These are phyloP conservation scores for Rhexocercosporidium sp. DNA, from an alignment of 2,329 filamentous ascomycete genomes.

Conservation along the genomic window DNA sequence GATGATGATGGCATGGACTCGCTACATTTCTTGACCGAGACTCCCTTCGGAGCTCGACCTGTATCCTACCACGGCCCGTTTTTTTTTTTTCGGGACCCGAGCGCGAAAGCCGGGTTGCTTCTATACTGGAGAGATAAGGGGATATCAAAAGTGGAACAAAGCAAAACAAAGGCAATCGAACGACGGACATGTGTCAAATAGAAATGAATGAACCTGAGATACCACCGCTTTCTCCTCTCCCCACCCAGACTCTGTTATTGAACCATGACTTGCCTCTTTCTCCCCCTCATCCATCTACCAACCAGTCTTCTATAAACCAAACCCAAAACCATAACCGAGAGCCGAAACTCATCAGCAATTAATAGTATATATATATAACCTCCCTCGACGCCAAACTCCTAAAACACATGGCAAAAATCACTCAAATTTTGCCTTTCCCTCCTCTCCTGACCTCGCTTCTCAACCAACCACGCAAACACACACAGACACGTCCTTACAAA, in stretches of 20 bases:
- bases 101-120: not conserved
- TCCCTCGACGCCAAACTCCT: no score
- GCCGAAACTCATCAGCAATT: no score
- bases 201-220: not conserved
- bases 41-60: not conserved
- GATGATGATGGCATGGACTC: not conserved
- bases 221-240: not conserved
- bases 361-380: no score
- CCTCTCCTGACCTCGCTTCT: no score
- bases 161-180: not conserved
- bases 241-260: not conserved
- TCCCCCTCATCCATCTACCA: no score
- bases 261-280: no score
- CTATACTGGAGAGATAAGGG: not conserved
- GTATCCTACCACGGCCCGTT: slow-evolving; percentile 6
- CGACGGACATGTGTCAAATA: not conserved
- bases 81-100: not conserved
- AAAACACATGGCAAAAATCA: no score
- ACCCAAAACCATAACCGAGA: no score
- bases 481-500: no score
- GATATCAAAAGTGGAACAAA: not conserved
- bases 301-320: no score
- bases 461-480: no score
- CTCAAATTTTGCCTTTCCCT: no score
- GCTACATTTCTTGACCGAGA: slow-evolving; percentile 2